A percentile compares a stretch with the other conserved stretches of the same genome.
phyloP scores from a whole-genome alignment of 139 green algal species.

The Chlorella ohadii region DNA sequence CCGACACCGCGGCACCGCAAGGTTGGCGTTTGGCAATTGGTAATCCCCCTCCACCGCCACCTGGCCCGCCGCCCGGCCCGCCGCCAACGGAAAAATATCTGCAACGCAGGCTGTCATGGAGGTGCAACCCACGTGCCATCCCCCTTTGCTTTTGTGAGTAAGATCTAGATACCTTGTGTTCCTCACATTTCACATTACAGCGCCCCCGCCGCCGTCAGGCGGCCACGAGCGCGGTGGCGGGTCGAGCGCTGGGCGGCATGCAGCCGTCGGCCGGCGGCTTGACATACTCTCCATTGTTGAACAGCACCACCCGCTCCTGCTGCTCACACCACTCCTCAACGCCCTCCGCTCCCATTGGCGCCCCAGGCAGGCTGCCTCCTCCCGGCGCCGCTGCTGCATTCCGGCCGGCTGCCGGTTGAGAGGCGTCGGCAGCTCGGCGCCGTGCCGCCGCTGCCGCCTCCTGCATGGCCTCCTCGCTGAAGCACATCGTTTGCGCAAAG shows the following conservation, averaged over 20 bases:
- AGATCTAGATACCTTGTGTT: too few species aligned
- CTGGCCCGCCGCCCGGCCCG: too few species aligned
- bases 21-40: too few species aligned
- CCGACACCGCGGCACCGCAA: too few species aligned
- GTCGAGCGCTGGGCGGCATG: background rate
- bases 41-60: too few species aligned
- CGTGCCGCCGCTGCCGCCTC: conserved; percentile 10
- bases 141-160: too few species aligned
- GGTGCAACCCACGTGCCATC: too few species aligned
- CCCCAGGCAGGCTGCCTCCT: background rate
- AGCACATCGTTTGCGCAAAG: conserved; percentile 27
- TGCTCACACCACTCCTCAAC: conserved; percentile 32
- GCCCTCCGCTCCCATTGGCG: background rate
- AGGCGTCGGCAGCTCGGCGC: background rate
- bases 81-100: too few species aligned
- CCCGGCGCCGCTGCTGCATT: background rate
- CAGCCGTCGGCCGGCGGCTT: background rate
- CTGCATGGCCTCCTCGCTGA: conserved; percentile 28
- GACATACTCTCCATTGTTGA: conserved; percentile 28
- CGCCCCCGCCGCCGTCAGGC: background rate
- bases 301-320: conserved; percentile 24
- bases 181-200: too few species aligned
- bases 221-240: background rate
- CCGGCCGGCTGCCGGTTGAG: background rate
- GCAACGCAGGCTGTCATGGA: too few species aligned